Percentiles rank a stretch among this genome's conserved stretches.
Evolutionary conservation across 371 early-diverging fungal species (phyloP).

Genomic region (Rhizomucor pusillus): DNA sequence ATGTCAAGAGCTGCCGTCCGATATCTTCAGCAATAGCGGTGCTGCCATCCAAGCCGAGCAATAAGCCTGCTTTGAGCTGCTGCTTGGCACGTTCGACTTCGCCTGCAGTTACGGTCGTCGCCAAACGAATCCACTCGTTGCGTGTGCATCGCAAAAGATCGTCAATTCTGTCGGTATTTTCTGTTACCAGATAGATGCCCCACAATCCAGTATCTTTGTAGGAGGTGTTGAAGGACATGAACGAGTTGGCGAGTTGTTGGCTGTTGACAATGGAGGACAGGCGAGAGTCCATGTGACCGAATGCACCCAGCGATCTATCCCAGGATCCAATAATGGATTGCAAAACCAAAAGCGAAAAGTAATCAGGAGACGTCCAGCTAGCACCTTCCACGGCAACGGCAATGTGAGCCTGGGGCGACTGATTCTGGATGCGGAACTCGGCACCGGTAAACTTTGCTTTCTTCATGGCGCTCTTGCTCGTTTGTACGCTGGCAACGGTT

Average conservation of each 20-base stretch:
- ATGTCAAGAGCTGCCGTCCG: conserved; percentile 92
- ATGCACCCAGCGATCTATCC: conserved; percentile 91
- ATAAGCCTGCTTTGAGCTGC: conserved; percentile 93
- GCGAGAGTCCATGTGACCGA: conserved; percentile 80
- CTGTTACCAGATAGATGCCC: conserved; percentile 91
- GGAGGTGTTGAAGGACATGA: conserved; percentile 97
- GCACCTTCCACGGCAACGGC: conserved; percentile 96
- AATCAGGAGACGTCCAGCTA: conserved; percentile 92
- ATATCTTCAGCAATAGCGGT: conserved; percentile 96
- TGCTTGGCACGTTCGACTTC: conserved; percentile 98
- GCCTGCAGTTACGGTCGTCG: conserved; percentile 81
- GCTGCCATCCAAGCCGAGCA: conserved; percentile 90
- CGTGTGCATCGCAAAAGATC: conserved; percentile 85
- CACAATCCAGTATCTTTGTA: conserved; percentile 98
- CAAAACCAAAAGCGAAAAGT: conserved; percentile 92
- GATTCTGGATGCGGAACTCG: conserved; percentile 82
- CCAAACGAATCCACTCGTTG: conserved; percentile 91
- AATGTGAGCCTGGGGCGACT: conserved; percentile 90
- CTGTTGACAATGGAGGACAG: conserved; percentile 82
- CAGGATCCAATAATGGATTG: conserved; percentile 95
- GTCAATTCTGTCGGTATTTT: conserved; percentile 79
- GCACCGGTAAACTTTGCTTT: conserved; percentile 84
- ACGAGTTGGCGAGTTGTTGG: conserved; percentile 91
- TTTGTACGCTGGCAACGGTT: conserved; percentile 34
- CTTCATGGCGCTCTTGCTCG: conserved; percentile 47